Evolutionary conservation across 805 yeast genomes (phyloP), one percentile per base, ranked within the genome.

Genomic region (Sugiyamaella chiloensis): DNA sequence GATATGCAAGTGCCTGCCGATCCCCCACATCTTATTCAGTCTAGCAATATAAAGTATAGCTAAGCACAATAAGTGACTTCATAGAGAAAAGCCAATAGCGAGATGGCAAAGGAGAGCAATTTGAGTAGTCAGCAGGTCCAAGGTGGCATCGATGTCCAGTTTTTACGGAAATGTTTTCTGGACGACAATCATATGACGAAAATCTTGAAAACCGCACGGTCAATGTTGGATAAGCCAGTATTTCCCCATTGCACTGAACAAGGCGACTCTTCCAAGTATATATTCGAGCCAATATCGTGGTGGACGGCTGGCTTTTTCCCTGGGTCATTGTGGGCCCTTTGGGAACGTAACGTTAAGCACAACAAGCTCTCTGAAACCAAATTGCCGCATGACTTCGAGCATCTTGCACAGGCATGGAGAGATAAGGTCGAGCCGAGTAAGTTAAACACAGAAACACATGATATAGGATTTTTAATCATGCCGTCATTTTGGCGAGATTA

Each of bases 401-500:
- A 16, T 5, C 9, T 29, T 6, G 40, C 42, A 17, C 6, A 16
- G 12, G 16, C 31, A 12, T 44, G 47, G 47, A 19, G 21, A 26
- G 27, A 27, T 11, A 36, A 36, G 12, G 26, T 47, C 8, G 26
- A 19, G 19, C 36, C 20, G 36, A 39, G 42, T 11, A 40, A 39
- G 16, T 21, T 17, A 14, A 41, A 39, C 19, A 59, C 60, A 9
- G 57, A 55, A 39, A 61, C 61, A 19, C 66, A 62, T 40, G 66
- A 62, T 46, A 43, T 62, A 20, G 64, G 64, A 7, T 61, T 62
- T 42, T 51, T 60, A 37, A 53, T 61, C 2, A 48, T 50, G 46
- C 64, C 65, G 7, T 46, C 66, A 1, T 55, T 57, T 29, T 36
- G 47, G 36, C 54, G 65, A 36, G 62, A 58, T 36, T 55, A 54